A percentile compares a stretch with the other conserved stretches of the same genome.
phyloP scores from a whole-genome alignment of 345 rosid genomes.

The Conringia planisiliqua region DNA sequence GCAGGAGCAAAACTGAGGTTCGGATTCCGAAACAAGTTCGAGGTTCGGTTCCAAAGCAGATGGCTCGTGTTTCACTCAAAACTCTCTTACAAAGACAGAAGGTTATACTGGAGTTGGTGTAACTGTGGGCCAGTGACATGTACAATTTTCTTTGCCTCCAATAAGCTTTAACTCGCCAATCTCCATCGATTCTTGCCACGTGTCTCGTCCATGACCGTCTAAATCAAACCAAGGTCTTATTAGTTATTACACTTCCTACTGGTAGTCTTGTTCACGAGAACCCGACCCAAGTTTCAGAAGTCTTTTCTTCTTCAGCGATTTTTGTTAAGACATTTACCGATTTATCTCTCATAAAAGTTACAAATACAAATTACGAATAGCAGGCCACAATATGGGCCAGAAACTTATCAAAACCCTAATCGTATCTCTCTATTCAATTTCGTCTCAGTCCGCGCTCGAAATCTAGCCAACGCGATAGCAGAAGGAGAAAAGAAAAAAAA shows the following conservation, averaged over 20 bases:
- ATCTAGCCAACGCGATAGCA: too few species aligned
- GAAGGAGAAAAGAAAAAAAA: too few species aligned
- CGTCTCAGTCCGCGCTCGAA: too few species aligned
- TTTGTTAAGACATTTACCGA: background rate
- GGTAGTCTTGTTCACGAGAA: too few species aligned
- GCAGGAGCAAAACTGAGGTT: slow-evolving; percentile 42
- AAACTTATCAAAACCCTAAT: slow-evolving; percentile 20
- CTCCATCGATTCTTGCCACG: too few species aligned
- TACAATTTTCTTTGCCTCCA: background rate
- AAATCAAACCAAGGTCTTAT: too few species aligned
- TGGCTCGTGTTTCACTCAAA: slow-evolving; percentile 1
- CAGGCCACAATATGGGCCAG: background rate
- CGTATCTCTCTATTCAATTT: background rate
- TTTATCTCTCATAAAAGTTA: too few species aligned
- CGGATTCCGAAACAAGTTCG: slow-evolving; percentile 25
- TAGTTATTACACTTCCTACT: too few species aligned
- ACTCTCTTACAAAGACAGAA: background rate
- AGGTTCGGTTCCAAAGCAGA: slow-evolving; percentile 26
- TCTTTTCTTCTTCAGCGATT: too few species aligned
- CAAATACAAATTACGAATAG: background rate
- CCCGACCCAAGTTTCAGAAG: too few species aligned
- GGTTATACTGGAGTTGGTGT: slow-evolving; percentile 12
- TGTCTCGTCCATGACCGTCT: too few species aligned
- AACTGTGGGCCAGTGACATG: background rate
- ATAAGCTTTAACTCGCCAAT: too few species aligned